Base-by-base conservation (phyloP, 1,139 yeast species). In the Kurtzmaniella natalensis region DNA sequence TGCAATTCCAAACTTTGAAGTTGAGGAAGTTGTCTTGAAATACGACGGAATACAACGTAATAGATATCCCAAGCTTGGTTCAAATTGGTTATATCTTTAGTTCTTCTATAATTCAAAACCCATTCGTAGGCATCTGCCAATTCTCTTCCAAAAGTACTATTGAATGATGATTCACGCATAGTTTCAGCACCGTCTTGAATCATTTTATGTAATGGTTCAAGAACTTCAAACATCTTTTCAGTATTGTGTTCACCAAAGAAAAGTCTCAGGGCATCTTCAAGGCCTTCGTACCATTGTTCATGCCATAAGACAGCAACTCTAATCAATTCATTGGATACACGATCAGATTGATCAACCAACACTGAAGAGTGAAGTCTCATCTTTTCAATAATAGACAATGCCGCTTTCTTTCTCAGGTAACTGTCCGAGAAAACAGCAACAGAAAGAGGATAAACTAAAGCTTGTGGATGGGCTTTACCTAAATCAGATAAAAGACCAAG, bases 31-130 rank as follows among this genome's bases (percentile, higher is more conserved):
- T 88, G 96, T 41, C 95, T 75, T 43, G 88, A 80, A 38, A 94
- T 87, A 41, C 95, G 77, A 46, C 96, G 76, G 75, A 92, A 92
- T 3, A 92, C 96, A 45, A 84, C 84, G 55, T 89, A 89, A 53
- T 92, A 92, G 18, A 89, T 81, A 57, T 92, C 97, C 98, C 98
- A 92, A 0, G 97, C 97, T 56, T 89, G 97, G 50, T 89, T 89
- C 55, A 94, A 64, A 48, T 88, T 89, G 18, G 95, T 82, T 30
- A 82, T 74, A 52, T 94, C 98, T 39, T 81, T 83, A 0, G 95
- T 84, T 28, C 87, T 70, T 52, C 87, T 81, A 59, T 77, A 94
- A 48, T 87, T 86, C 52, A 81, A 66, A 1, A 89, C 83, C 96
- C 97, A 89, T 48, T 87, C 95, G 48, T 84, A 81, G 0, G 98